phyloP scores from a whole-genome alignment of 139 green algal genomes.

The Chlamydomonas eustigma region DNA sequence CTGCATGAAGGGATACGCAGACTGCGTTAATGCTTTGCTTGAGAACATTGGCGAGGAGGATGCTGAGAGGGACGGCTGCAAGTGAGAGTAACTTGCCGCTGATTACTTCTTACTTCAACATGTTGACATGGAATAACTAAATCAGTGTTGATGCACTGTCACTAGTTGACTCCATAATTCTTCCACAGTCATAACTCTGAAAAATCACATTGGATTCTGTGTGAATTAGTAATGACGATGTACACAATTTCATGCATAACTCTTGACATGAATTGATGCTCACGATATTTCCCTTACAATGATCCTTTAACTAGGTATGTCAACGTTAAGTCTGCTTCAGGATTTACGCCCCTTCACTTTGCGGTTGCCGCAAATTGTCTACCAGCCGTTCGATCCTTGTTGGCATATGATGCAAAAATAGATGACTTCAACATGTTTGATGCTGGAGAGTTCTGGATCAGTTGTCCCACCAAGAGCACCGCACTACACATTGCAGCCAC shows the following conservation, averaged over 20 bases:
- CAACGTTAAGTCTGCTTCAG: conserved; percentile 24
- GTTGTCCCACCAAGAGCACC: conserved; percentile 24
- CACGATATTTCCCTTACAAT: too few relatives aligned
- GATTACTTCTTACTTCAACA: too few relatives aligned
- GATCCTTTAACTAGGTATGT: conserved; percentile 26
- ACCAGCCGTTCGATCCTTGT: conserved; percentile 8
- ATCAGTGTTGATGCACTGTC: too few relatives aligned
- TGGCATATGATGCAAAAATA: conserved; percentile 22
- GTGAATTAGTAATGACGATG: too few relatives aligned
- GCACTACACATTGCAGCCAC: conserved; percentile 37
- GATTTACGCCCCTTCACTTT: conserved; percentile 39
- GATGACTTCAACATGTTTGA: conserved; percentile 19
- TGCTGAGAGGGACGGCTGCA: background rate
- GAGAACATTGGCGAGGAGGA: conserved; percentile 2
- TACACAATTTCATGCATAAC: too few relatives aligned
- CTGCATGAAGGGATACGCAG: conserved; percentile 18
- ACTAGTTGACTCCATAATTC: too few relatives aligned
- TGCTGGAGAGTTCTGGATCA: conserved; percentile 30
- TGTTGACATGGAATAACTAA: too few relatives aligned
- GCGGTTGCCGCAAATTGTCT: conserved; percentile 21
- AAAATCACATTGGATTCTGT: too few relatives aligned
- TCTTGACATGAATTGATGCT: too few relatives aligned
- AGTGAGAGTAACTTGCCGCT: too few relatives aligned
- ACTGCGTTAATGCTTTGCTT: conserved; percentile 25
- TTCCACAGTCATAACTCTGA: too few relatives aligned